Evolutionary conservation across 2,329 filamentous ascomycete species (phyloP), one percentile per base, ranked within the genome.

Genomic region (Didymella segeticola): DNA sequence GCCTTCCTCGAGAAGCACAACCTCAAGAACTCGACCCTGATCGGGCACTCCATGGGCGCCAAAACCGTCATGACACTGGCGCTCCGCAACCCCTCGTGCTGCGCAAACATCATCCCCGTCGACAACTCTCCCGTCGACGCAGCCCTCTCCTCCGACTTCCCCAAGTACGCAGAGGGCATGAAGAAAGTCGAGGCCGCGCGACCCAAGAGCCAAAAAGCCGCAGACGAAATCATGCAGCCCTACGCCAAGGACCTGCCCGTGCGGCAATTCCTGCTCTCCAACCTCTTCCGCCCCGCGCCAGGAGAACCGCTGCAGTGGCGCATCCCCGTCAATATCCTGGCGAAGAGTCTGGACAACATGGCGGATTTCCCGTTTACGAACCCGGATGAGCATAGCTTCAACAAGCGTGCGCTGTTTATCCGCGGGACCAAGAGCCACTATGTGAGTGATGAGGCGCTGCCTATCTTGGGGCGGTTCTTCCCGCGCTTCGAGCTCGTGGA

Each of bases 41-140:
- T 98, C 67, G 93, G 93, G 0, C 95, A 98, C 77, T 96, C 91
- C 1, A 98, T 98, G 93, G 93, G 95, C 59, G 93, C 93, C 39
- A 98, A 98, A 79, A 87, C 89, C 2, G 91, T 91, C 64, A 97
- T 98, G 93, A 82, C 89, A 0, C 80, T 97, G 53, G 91, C 91
- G 3, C 83, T 98, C 29, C 80, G 83, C 36, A 82, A 85, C 1
- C 90, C 91, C 0, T 78, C 84, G 5, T 77, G 86, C 2, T 82
- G 96, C 53, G 80, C 82, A 14, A 85, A 88, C 64, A 79, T 98
- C 45, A 83, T 97, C 23, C 83, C 91, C 1, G 92, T 98, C 11
- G 93, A 98, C 78, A 98, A 98, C 71, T 91, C 93, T 4, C 93
- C 93, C 2, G 82, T 96, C 8, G 91, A 96, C 71, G 89, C 89